Percentiles rank a stretch among this genome's conserved stretches.
phyloP scores from a whole-genome alignment of 1,139 yeast genomes.

The Kodamaea plutei region DNA sequence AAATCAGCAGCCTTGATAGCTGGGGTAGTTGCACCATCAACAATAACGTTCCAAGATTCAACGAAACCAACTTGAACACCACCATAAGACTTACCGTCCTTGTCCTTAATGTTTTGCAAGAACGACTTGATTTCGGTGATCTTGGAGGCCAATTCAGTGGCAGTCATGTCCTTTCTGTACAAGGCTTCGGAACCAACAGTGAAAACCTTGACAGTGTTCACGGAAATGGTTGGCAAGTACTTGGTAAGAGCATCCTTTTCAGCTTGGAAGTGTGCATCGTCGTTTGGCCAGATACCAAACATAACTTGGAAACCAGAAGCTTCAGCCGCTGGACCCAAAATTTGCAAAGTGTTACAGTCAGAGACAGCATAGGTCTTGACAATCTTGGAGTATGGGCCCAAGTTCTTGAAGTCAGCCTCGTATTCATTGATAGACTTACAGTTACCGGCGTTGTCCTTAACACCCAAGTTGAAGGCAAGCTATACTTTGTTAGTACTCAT shows the following conservation, averaged over 20 bases:
- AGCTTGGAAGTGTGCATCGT: conserved; percentile 62
- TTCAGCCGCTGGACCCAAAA: conserved; percentile 83
- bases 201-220: conserved; percentile 63
- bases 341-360: conserved; percentile 80
- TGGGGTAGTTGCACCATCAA: conserved; percentile 65
- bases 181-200: conserved; percentile 91
- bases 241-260: conserved; percentile 65
- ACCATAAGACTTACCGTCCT: conserved; percentile 72
- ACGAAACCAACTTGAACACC: conserved; percentile 83
- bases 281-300: conserved; percentile 90
- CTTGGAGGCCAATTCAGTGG: conserved; percentile 59
- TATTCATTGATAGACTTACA: conserved; percentile 73
- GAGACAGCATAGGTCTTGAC: conserved; percentile 84
- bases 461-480: conserved; percentile 81
- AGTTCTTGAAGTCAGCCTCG: conserved; percentile 53
- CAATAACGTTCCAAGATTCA: conserved; percentile 92
- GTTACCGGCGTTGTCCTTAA: conserved; percentile 59
- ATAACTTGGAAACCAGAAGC: conserved; percentile 67
- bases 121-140: conserved; percentile 57
- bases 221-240: conserved; percentile 70
- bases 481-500: conserved; percentile 14
- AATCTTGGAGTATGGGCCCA: conserved; percentile 53
- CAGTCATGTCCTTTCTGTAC: conserved; percentile 78
- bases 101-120: conserved; percentile 61
- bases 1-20: conserved; percentile 80